Evolutionary conservation across 73 alveolate species (phyloP), one percentile per base, ranked within the genome.

Genomic region (Tetrahymena borealis): DNA sequence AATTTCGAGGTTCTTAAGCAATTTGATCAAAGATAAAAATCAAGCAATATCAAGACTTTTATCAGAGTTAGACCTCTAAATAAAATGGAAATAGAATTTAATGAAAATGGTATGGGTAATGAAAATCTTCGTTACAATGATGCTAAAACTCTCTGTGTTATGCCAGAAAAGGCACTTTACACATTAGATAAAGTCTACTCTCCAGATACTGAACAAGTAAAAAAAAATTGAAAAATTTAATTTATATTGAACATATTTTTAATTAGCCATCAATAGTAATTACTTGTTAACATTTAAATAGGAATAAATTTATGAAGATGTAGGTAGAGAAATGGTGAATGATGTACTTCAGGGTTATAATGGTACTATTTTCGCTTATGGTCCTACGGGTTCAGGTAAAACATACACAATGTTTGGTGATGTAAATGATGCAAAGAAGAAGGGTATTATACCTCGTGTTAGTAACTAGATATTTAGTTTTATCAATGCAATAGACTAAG

Each of bases 321-420:
- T 96, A 28, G 99, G 99, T 11, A 93, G 95, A 90, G 95, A 96
- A 77, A 94, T 96, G 33, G 97, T 98, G 4, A 93, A 96, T 91
- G 99, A 98, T 93, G 95, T 95, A 15, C 40, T 95, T 18, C 60
- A 95, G 39, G 97, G 97, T 32, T 98, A 97, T 78, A 98, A 98
- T 92, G 98, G 99, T 20, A 98, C 99, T 8, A 95, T 96, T 7
- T 97, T 98, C 78, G 99, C 99, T 5, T 98, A 98, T 95, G 99
- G 99, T 0, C 98, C 98, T 93, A 98, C 99, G 37, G 99, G 99
- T 13, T 94, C 98, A 33, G 99, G 99, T 10, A 98, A 98, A 93
- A 98, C 99, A 13, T 98, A 90, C 94, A 98, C 99, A 6, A 98
- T 98, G 98, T 98, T 96, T 97, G 99, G 99, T 2, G 98, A 97